Evolutionary conservation across 2,329 filamentous ascomycete genomes (phyloP).

Genomic region (Pseudogymnoascus sp.): DNA sequence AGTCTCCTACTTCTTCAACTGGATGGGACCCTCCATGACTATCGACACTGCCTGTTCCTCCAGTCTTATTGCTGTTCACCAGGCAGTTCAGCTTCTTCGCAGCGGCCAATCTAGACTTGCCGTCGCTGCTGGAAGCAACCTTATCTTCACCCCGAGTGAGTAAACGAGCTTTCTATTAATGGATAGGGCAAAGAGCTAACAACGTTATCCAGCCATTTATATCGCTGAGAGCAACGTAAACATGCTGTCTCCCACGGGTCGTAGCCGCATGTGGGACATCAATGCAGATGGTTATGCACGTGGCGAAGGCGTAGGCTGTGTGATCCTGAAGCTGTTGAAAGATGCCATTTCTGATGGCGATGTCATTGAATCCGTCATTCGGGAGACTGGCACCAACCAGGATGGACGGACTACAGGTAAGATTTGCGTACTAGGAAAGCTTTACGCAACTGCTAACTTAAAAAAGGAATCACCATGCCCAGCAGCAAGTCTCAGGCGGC

Average conservation of each 20-base stretch:
- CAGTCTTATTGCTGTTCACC: conserved; percentile 29
- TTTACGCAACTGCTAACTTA: background rate
- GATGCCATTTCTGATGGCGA: conserved; percentile 52
- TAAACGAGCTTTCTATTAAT: background rate
- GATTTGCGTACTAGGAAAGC: background rate
- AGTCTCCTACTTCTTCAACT: conserved; percentile 34
- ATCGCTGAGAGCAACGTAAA: conserved; percentile 28
- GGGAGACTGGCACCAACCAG: conserved; percentile 44
- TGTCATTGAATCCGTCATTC: conserved; percentile 46
- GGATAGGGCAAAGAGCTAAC: background rate
- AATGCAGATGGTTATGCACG: conserved; percentile 17
- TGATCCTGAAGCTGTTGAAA: conserved; percentile 49
- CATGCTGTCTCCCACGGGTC: conserved; percentile 22
- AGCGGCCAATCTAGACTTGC: conserved; percentile 14
- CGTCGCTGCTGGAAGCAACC: conserved; percentile 19
- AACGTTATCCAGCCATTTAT: background rate
- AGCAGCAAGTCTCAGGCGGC: conserved; percentile 33
- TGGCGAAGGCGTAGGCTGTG: conserved; percentile 46
- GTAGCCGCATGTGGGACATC: conserved; percentile 33
- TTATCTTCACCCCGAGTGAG: conserved; percentile 12
- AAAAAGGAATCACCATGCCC: conserved; percentile 40
- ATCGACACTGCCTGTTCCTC: conserved; percentile 35
- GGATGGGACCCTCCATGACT: conserved; percentile 30
- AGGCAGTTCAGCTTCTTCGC: conserved; percentile 18
- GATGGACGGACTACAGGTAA: conserved; percentile 46